Evolutionary conservation across 129 eudicot species (phyloP), one percentile per base, ranked within the genome.

Genomic region (Scalesia atractyloides): DNA sequence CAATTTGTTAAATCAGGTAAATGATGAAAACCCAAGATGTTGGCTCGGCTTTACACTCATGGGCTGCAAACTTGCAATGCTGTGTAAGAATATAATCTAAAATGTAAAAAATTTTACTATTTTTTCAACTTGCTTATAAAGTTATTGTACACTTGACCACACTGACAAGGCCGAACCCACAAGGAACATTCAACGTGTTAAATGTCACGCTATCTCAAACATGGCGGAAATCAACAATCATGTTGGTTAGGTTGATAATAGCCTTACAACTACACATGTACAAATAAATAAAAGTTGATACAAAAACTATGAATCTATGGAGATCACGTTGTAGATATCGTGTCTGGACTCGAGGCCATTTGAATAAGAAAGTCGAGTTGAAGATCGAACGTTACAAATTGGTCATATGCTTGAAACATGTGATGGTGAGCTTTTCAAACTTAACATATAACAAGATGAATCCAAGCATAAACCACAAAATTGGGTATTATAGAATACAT

Each of bases 131-230:
- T 9, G 10, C 17, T 2, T 5, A 15, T 39, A 66, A 9, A 41
- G 34, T n/a, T 62, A 60, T 34, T 62, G 19, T 16, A 33, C 57
- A 64, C 44, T 52, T 76, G 48, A 68, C 85, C 1, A 66, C 78
- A 4, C 85, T 87, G 52, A 87, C 91, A 59, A 83, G 87, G 64
- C 87, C 83, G 7, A 86, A 81, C 63, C 88, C 88, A 26, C 91
- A 83, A 64, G 91, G 91, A 59, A 74, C 86, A n/a, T 86, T 70
- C 18, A 82, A 81, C 65, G 85, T 80, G 48, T 66, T 84, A 17
- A 81, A 79, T 44, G 87, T 81, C 51, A 81, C 87, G 22, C 53
- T 83, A 34, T 77, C 82, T 7, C 79, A 82, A 57, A 83, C 72
- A n/a, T 76, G 48, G 69, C 73, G 24, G 64, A 74, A 33, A 73